phyloP scores from a whole-genome alignment of 225 moss, liverwort and hornwort genomes.

The Physcomitrium patens region DNA sequence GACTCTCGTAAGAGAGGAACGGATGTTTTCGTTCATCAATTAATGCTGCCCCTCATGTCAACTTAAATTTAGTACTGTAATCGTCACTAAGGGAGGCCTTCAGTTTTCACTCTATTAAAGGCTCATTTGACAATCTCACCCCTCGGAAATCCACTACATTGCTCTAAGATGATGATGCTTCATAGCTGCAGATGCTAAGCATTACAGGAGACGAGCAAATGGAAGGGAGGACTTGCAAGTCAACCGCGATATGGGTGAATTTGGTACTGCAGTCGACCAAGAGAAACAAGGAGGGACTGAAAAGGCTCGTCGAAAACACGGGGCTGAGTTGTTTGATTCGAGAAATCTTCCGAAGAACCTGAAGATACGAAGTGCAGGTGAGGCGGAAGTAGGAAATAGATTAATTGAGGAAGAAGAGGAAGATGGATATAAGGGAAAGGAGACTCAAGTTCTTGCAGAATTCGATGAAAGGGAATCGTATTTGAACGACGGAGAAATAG shows the following conservation, averaged over 20 bases:
- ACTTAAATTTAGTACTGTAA: slow-evolving; percentile 11
- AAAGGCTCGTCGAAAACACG: slow-evolving; percentile 34
- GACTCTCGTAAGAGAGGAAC: too few species aligned
- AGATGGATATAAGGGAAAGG: slow-evolving; percentile 13
- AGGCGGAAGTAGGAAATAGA: slow-evolving; percentile 46
- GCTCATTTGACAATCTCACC: slow-evolving; percentile 8
- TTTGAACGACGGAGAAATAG: slow-evolving; percentile 48
- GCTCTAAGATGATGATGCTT: slow-evolving; percentile 21
- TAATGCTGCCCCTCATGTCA: background rate
- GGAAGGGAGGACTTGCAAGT: slow-evolving; percentile 24
- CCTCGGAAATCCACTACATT: slow-evolving; percentile 7
- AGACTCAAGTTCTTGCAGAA: slow-evolving; percentile 28
- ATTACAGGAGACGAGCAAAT: slow-evolving; percentile 27
- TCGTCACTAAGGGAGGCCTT: background rate
- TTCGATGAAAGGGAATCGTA: slow-evolving; percentile 47
- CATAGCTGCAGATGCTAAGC: slow-evolving; percentile 30
- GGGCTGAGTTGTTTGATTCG: slow-evolving; percentile 28
- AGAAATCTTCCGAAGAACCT: slow-evolving; percentile 23
- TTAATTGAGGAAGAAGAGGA: slow-evolving; percentile 57
- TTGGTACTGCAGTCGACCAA: slow-evolving; percentile 10
- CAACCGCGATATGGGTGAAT: slow-evolving; percentile 31
- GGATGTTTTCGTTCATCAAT: slow-evolving; percentile 8
- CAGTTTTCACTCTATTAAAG: background rate
- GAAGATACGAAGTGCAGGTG: slow-evolving; percentile 31
- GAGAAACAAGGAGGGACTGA: slow-evolving; percentile 22